Evolutionary conservation across 1,139 yeast species (phyloP), one percentile per base, ranked within the genome.

Genomic region (Lodderomyces oxycetoniae): DNA sequence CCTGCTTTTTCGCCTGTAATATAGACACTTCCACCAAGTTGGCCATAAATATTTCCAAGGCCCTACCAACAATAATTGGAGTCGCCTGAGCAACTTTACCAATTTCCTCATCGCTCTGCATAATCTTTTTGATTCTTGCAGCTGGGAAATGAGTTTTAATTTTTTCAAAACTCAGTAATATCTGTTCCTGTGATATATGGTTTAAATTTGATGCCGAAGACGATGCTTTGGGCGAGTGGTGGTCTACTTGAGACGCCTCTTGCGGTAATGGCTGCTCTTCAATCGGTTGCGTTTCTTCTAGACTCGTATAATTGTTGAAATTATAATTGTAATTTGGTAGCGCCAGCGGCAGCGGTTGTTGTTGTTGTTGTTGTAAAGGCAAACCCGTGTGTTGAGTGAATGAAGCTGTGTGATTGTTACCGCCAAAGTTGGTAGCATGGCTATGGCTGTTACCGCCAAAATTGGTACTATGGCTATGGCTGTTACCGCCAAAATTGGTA

Each of bases 31-130:
- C 91, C 34, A 91, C 95, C 41, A 93, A 69, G 39, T 91, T 77
- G 36, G 95, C 88, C 75, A 91, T 78, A 55, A 91, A 91, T 42
- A 87, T 75, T 60, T 91, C 98, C 36, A 91, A 68, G 0, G 97
- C 96, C 44, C 96, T 74, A 7, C 98, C 96, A 9, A 91, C 96
- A 20, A 89, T 89, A 16, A 91, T 83, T 0, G 99, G 99, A 3
- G 98, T 91, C 3, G 96, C 97, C 55, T 89, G 97, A 7, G 98
- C 96, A 11, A 93, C 98, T 57, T 91, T 91, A 4, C 99, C 99
- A 32, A 91, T 89, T 47, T 91, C 99, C 48, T 91, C 98, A 57
- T 91, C 99, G 33, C 95, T 82, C 55, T 91, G 98, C 96, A 91
- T 89, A 39, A 91, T 77, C 52, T 93, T 85, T 64, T 91, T 91